Evolutionary conservation across 2,329 filamentous ascomycete genomes (phyloP).

Genomic region (Epichloe hybrida): DNA sequence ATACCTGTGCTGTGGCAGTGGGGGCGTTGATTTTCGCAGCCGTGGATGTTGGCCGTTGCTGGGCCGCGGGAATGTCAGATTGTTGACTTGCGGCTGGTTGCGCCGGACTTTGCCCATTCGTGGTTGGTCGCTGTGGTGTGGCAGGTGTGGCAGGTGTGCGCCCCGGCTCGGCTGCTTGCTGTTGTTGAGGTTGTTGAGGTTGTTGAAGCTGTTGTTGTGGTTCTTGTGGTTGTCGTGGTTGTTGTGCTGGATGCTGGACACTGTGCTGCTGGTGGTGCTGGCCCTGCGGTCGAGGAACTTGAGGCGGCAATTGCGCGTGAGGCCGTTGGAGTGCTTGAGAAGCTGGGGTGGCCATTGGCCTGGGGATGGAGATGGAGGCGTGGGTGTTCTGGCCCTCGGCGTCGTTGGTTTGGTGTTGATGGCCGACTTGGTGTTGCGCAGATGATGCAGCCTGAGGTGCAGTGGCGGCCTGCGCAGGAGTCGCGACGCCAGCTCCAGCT

Average conservation of each 20-base stretch:
- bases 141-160: not conserved
- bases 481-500: conserved; percentile 18
- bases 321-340: conserved; percentile 15
- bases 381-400: not conserved
- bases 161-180: conserved; percentile 8
- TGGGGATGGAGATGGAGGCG: not conserved
- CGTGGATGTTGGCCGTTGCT: not conserved
- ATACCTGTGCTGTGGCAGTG: not conserved
- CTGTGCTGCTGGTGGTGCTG: conserved; percentile 11
- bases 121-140: not conserved
- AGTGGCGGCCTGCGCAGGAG: conserved; percentile 20
- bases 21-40: not conserved
- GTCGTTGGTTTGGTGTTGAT: not conserved
- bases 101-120: not conserved
- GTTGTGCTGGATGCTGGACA: conserved; percentile 4
- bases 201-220: conserved; percentile 7
- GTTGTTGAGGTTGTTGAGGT: conserved; percentile 8
- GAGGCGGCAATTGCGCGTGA: conserved; percentile 17
- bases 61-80: not conserved
- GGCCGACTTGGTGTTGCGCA: conserved; percentile 2
- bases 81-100: not conserved
- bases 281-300: conserved; percentile 5
- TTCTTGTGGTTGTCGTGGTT: conserved; percentile 8
- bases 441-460: conserved; percentile 11
- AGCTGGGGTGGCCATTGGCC: conserved; percentile 8